These are phyloP conservation scores for Fragaria vesca DNA, from an alignment of 306 rosid genomes.

Conservation along the genomic window DNA sequence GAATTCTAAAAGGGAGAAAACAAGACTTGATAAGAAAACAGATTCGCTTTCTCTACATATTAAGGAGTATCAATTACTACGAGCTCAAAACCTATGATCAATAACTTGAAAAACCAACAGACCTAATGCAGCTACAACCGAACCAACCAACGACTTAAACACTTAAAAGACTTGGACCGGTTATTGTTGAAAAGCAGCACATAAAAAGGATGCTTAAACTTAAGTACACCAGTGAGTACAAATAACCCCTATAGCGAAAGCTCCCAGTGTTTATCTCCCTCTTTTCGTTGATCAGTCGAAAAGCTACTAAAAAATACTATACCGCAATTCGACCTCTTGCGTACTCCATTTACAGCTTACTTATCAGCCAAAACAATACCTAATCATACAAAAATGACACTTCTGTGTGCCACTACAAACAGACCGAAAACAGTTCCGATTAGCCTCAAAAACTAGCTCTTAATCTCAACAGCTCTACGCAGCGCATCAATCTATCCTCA, in stretches of 20 bases:
- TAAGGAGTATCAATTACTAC: neutral
- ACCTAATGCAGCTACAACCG: neutral
- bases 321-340: neutral
- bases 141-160: neutral
- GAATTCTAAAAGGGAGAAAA: neutral
- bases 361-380: neutral
- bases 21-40: neutral
- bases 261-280: neutral
- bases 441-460: neutral
- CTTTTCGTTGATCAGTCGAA: neutral
- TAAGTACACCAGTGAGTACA: neutral
- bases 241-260: neutral
- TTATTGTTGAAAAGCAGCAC: neutral
- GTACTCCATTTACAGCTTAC: neutral
- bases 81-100: neutral
- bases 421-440: neutral
- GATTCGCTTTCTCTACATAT: conserved; percentile 1
- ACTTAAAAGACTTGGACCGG: neutral
- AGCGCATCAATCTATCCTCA: conserved; percentile 8
- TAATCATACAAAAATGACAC: neutral
- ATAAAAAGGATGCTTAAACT: neutral
- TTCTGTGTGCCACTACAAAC: neutral
- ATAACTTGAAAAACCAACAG: neutral
- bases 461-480: neutral
- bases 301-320: conserved; percentile 1